A percentile compares a stretch with the other conserved stretches of the same genome.
phyloP scores from a whole-genome alignment of 176 grass and related monocot species.

The Oryza nivara region DNA sequence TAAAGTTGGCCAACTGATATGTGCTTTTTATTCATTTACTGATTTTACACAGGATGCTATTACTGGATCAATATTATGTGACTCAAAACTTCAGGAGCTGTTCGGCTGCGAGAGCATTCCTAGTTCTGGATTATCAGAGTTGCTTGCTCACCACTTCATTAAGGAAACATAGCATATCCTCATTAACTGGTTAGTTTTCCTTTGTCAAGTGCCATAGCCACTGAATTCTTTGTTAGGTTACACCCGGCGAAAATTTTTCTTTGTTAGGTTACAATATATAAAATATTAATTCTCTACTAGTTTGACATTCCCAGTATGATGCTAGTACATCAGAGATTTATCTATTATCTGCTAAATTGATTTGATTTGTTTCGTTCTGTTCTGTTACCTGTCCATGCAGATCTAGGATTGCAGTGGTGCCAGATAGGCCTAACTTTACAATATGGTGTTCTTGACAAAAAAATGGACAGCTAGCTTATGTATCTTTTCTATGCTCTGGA shows the following conservation, averaged over 20 bases:
- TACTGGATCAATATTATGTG: conserved; percentile 71
- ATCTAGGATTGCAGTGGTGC: conserved; percentile 56
- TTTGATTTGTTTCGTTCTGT: neutral
- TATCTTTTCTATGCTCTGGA: conserved; percentile 40
- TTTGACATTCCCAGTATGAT: neutral
- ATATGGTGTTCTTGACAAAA: conserved; percentile 59
- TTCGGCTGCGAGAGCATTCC: conserved; percentile 80
- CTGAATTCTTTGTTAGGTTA: neutral
- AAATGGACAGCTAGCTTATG: conserved; percentile 58
- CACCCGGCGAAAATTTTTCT: neutral
- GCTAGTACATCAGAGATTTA: neutral
- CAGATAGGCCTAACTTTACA: conserved; percentile 75
- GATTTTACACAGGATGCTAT: conserved; percentile 61
- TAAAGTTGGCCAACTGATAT: neutral
- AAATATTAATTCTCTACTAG: neutral
- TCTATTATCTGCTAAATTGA: neutral
- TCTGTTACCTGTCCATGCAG: conserved; percentile 34
- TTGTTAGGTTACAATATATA: neutral
- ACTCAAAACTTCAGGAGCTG: conserved; percentile 87
- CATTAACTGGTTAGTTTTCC: conserved; percentile 67
- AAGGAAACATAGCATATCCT: conserved; percentile 67
- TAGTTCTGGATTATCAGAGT: conserved; percentile 62
- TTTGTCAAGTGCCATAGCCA: neutral
- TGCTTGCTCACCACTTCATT: conserved; percentile 78
- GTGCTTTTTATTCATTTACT: conserved; percentile 16